Conservation (phyloP, 2,329 filamentous ascomycete species). For the Emergomyces pasteurianus region DNA sequence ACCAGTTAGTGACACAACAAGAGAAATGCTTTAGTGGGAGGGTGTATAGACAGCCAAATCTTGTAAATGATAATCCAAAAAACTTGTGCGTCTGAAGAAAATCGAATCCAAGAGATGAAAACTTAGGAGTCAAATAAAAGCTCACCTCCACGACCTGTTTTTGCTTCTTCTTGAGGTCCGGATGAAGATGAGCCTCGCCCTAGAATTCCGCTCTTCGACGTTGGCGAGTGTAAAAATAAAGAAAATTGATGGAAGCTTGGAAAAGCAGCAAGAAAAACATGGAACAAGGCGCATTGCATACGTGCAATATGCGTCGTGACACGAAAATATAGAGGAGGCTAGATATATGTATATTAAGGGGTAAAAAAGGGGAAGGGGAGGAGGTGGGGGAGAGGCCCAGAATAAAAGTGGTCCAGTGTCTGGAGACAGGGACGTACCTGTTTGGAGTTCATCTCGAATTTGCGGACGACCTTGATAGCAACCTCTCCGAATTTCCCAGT, state of each 20-base stretch:
- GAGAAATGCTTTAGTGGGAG: not conserved
- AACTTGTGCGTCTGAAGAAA: not conserved
- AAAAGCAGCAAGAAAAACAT: conserved; percentile 11
- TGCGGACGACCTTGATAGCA: conserved; percentile 96
- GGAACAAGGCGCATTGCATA: not conserved
- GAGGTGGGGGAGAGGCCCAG: no score
- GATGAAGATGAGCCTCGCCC: conserved; percentile 87
- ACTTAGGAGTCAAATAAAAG: conserved; percentile 23
- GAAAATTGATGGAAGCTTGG: conserved; percentile 17
- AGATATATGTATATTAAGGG: not conserved
- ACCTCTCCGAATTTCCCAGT: conserved; percentile 64
- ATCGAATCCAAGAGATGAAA: conserved; percentile 6
- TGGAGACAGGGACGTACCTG: conserved; percentile 59
- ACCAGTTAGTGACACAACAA: conserved; percentile 17
- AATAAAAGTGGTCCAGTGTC: not conserved
- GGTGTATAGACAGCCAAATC: not conserved
- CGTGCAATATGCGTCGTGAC: not conserved
- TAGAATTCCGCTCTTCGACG: conserved; percentile 41
- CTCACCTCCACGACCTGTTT: conserved; percentile 97
- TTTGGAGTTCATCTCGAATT: conserved; percentile 97
- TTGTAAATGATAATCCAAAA: not conserved
- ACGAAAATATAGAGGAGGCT: not conserved
- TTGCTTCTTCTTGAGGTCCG: conserved; percentile 77
- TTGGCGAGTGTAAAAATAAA: conserved; percentile 35
- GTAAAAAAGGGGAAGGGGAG: not conserved